Conservation (phyloP, 768 basidiomycete genomes). For the Pleurotus ostreatus region DNA sequence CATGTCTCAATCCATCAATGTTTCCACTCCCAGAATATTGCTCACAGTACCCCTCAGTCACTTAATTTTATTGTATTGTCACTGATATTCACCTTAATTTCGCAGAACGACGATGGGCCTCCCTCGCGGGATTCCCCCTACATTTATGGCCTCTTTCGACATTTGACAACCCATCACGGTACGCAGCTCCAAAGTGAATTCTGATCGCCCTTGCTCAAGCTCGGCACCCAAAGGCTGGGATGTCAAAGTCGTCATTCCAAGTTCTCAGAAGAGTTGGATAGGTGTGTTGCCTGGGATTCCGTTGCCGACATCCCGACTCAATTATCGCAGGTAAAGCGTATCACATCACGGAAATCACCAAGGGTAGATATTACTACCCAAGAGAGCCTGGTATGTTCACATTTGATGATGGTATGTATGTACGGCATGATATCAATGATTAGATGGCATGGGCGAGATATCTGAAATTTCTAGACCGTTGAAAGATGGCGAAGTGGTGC, state of each 20-base stretch:
- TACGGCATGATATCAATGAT: not conserved
- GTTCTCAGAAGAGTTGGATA: slow-evolving; percentile 85
- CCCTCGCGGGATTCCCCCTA: slow-evolving; percentile 72
- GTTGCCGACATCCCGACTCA: not conserved
- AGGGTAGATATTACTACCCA: slow-evolving; percentile 77
- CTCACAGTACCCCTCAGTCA: slow-evolving; percentile 29
- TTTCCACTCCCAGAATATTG: slow-evolving; percentile 27
- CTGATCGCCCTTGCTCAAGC: no score
- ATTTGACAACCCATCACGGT: slow-evolving; percentile 61
- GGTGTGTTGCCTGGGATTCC: slow-evolving; percentile 39
- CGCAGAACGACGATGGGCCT: slow-evolving; percentile 83
- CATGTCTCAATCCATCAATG: slow-evolving; percentile 5
- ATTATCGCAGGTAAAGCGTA: slow-evolving; percentile 64
- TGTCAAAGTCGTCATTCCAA: slow-evolving; percentile 77
- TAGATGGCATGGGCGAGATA: slow-evolving; percentile 68
- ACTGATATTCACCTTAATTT: not conserved
- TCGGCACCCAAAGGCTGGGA: slow-evolving; percentile 53
- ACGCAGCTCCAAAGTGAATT: slow-evolving; percentile 40
- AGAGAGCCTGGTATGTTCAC: slow-evolving; percentile 40
- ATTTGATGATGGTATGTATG: not conserved
- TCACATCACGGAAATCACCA: slow-evolving; percentile 69
- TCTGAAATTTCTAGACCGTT: slow-evolving; percentile 59
- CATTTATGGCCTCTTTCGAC: slow-evolving; percentile 63
- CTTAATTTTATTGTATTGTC: not conserved
- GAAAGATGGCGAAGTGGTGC: slow-evolving; percentile 66